These are phyloP conservation scores for Urtica urens DNA, from an alignment of 306 rosid species.

Conservation along the genomic window DNA sequence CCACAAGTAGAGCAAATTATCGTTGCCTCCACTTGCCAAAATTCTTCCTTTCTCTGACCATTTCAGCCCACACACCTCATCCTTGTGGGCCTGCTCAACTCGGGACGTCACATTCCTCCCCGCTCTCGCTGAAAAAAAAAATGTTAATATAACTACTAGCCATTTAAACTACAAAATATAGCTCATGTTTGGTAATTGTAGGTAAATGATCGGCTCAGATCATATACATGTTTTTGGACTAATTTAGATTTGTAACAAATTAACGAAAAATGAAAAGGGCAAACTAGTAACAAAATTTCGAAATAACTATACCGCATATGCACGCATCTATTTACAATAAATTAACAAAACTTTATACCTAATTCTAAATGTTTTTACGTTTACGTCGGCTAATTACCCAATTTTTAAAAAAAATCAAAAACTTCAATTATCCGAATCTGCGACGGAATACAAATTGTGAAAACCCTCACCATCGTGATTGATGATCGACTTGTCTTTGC, in stretches of 20 bases:
- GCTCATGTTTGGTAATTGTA: background rate
- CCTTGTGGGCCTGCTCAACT: slow-evolving; percentile 34
- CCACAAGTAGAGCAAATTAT: slow-evolving; percentile 62
- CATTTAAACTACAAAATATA: background rate
- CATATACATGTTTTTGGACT: too few species aligned
- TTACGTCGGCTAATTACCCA: too few species aligned
- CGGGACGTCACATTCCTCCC: slow-evolving; percentile 25
- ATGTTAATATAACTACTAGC: slow-evolving; percentile 1
- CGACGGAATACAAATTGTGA: background rate
- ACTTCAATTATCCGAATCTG: background rate
- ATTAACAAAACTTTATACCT: too few species aligned
- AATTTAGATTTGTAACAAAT: too few species aligned
- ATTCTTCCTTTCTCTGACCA: slow-evolving; percentile 58
- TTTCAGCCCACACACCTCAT: slow-evolving; percentile 64
- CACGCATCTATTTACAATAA: too few species aligned
- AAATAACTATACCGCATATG: too few species aligned
- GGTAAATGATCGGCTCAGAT: too few species aligned
- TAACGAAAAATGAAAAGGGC: too few species aligned
- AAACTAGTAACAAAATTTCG: too few species aligned
- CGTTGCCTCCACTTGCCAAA: slow-evolving; percentile 84
- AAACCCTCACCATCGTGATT: slow-evolving; percentile 48
- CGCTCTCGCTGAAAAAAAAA: slow-evolving; percentile 39
- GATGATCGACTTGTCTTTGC: slow-evolving; percentile 57
- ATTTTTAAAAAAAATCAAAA: background rate
- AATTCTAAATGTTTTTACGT: too few species aligned